Evolutionary conservation across 345 rosid genomes (phyloP).

Genomic region (Salix brachista): DNA sequence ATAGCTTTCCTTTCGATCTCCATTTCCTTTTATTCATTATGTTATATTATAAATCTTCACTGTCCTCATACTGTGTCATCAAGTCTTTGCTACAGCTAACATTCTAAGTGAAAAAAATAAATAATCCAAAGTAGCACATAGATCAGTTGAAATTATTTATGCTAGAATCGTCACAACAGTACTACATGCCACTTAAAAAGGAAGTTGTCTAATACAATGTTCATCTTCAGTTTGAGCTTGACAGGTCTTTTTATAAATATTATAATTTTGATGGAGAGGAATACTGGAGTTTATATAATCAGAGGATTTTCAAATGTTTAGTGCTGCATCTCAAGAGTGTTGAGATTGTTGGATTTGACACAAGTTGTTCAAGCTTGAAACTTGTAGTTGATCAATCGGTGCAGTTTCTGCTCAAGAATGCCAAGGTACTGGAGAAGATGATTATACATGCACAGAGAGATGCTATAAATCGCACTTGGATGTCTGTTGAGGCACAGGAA

Average conservation of each 20-base stretch:
- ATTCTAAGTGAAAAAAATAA: too few relatives aligned
- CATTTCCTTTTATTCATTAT: too few relatives aligned
- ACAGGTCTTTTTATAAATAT: background rate
- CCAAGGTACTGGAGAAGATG: constrained; percentile 6
- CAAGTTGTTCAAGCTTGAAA: background rate
- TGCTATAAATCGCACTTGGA: background rate
- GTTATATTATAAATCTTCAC: too few relatives aligned
- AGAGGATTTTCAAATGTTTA: background rate
- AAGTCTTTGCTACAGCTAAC: too few relatives aligned
- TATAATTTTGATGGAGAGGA: background rate
- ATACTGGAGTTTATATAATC: background rate
- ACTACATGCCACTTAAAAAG: too few relatives aligned
- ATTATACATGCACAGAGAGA: background rate
- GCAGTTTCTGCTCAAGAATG: constrained; percentile 14
- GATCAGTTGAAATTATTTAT: too few relatives aligned
- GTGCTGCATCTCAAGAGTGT: background rate
- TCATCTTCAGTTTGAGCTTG: background rate
- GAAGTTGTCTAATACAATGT: too few relatives aligned
- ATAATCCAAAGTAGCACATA: too few relatives aligned
- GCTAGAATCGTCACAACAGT: too few relatives aligned
- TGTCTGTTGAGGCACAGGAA: background rate
- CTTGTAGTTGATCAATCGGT: background rate
- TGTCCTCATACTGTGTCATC: too few relatives aligned
- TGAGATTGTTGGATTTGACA: background rate
- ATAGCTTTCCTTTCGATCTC: too few relatives aligned